Percentiles rank a stretch among this genome's conserved stretches.
Evolutionary conservation across 2,329 filamentous ascomycete genomes (phyloP).

Genomic region (Paracoccidioides brasiliensis): DNA sequence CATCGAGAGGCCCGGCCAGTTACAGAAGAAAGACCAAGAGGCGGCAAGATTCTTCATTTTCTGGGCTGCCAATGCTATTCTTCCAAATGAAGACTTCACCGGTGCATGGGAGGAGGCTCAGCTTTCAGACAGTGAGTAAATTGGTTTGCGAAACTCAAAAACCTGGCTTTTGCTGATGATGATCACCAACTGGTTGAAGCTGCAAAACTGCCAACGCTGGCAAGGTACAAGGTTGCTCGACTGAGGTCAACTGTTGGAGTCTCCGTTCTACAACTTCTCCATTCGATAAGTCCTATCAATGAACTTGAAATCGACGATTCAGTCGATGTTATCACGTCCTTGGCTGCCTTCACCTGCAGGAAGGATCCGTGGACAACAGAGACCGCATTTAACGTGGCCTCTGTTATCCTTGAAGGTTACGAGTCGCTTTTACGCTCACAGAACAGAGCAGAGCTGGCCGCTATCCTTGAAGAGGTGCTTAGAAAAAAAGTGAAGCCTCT

Average conservation of each 20-base stretch:
- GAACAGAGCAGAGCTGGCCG: conserved; percentile 9
- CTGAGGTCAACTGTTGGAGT: conserved; percentile 20
- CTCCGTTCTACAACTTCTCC: conserved; percentile 16
- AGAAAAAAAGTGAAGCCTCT: conserved; percentile 27
- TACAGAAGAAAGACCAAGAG: conserved; percentile 15
- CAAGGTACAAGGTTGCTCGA: conserved; percentile 15
- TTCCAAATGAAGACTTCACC: conserved; percentile 23
- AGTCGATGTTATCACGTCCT: conserved; percentile 18
- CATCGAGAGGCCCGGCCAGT: conserved; percentile 6
- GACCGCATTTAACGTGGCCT: conserved; percentile 12
- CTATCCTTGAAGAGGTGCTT: conserved; percentile 16
- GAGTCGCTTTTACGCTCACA: conserved; percentile 3
- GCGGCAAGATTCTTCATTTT: conserved; percentile 18
- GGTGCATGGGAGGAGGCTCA: conserved; percentile 16
- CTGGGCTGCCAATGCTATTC: conserved; percentile 21
- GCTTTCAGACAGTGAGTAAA: conserved; percentile 9
- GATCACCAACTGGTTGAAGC: conserved; percentile 11
- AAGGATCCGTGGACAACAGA: conserved; percentile 25
- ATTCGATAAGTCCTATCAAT: conserved; percentile 11
- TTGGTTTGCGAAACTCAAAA: neutral
- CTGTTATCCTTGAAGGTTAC: conserved; percentile 11
- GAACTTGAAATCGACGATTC: conserved; percentile 12
- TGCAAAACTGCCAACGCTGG: conserved; percentile 2
- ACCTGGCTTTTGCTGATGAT: neutral
- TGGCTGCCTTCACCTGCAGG: conserved; percentile 22